A percentile compares a stretch with the other conserved stretches of the same genome.
phyloP scores from a whole-genome alignment of 192 early-diverging fungal species.

The Coemansia reversa region DNA sequence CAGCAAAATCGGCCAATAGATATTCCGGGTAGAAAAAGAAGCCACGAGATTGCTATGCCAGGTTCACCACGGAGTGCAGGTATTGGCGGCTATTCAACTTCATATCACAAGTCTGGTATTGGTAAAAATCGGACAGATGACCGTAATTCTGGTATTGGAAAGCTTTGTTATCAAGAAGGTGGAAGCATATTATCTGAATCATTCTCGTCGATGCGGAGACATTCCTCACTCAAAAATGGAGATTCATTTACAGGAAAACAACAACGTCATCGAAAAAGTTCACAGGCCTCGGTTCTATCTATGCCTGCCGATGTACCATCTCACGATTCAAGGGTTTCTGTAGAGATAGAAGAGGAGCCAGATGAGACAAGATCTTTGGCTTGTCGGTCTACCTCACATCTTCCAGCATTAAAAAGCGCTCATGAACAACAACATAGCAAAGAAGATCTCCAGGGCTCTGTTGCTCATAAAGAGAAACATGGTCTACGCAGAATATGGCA shows the following conservation, averaged over 20 bases:
- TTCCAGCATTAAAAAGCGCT: too few relatives aligned
- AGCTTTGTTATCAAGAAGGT: slow-evolving; percentile 17
- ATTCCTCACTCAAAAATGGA: not conserved
- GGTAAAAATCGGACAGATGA: slow-evolving; percentile 24
- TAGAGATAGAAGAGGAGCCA: too few relatives aligned
- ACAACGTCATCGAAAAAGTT: too few relatives aligned
- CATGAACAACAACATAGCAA: too few relatives aligned
- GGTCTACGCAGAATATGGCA: too few relatives aligned
- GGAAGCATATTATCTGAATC: not conserved
- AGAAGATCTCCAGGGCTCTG: too few relatives aligned
- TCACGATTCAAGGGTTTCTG: too few relatives aligned
- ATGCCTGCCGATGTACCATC: too few relatives aligned
- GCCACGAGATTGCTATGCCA: slow-evolving; percentile 1
- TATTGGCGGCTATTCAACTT: slow-evolving; percentile 20
- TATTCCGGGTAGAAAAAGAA: slow-evolving; percentile 6
- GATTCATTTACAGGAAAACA: not conserved
- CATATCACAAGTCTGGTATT: slow-evolving; percentile 18
- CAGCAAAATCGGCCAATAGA: slow-evolving; percentile 6
- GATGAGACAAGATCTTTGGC: too few relatives aligned
- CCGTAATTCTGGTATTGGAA: slow-evolving; percentile 34
- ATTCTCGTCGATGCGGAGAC: slow-evolving; percentile 13
- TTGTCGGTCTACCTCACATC: too few relatives aligned
- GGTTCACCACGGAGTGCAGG: slow-evolving; percentile 6
- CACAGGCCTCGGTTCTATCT: too few relatives aligned
- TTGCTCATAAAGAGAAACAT: too few relatives aligned